Base-by-base conservation (phyloP, 352 stramenopile genomes). In the Peronosclerospora sorghi region DNA sequence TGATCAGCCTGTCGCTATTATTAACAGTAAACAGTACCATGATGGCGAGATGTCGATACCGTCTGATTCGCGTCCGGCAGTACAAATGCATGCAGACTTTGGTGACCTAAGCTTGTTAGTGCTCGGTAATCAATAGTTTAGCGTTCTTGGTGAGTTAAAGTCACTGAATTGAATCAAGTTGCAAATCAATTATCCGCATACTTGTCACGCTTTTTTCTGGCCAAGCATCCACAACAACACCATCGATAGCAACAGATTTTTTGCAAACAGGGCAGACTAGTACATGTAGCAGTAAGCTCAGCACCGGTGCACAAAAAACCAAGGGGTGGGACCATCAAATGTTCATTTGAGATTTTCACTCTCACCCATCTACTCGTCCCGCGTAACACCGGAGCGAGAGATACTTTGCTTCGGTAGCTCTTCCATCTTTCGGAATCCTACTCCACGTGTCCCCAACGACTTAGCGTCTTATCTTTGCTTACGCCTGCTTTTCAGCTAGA, bases 341-440 rank as follows among this genome's bases (percentile, higher is more conserved):
- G 43, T 38, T 65, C 52, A 65, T 59, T 66, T 39, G 57, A 59
- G 53, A 59, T 66, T 64, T 65, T 61, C 20, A 48, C 50, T 65
- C 56, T 52, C 35, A 51, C 56, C 34, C 60, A 69, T 69, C 60
- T 69, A 41, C 56, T 66, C 48, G 53, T 63, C 37, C 48, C 45
- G 51, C 43, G 45, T 64, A 52, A 52, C 41, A 56, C 53, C 49
- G 47, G 46, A 56, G 46, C 53, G 56, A 66, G 45, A 69, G 60
- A 69, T 62, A 69, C 41, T 57, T 50, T 42, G 41, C 52, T 53
- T 35, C 42, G 62, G 57, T 66, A 69, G 60, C 60, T 69, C 56
- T 69, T 66, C 52, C 52, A 17, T 18, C n/a, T 20, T 42, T 51
- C 27, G 56, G 56, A 69, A 69, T 63, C 56, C 60, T 66, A 69